A percentile compares a stretch with the other conserved stretches of the same genome.
Conservation (phyloP, 2,329 filamentous ascomycete genomes). For the Cercospora berteroae region DNA sequence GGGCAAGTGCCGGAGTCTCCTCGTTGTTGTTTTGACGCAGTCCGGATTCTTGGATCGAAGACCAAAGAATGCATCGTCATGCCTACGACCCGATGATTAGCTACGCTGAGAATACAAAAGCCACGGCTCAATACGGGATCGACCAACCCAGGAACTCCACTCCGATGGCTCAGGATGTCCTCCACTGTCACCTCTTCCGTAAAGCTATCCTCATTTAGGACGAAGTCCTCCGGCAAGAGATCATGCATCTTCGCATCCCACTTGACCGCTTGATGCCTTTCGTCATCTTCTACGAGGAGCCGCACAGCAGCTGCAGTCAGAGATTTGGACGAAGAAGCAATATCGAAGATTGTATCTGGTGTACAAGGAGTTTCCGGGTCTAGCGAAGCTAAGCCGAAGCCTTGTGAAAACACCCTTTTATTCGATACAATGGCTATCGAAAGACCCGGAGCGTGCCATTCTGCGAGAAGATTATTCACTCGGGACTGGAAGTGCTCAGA, state of each 20-base stretch:
- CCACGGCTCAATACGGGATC: background rate
- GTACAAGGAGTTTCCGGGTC: constrained; percentile 42
- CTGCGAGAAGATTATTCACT: constrained; percentile 3
- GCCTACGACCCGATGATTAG: background rate
- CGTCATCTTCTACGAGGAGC: constrained; percentile 50
- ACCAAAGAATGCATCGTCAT: constrained; percentile 37
- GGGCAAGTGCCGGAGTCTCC: constrained; percentile 49
- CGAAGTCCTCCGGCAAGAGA: constrained; percentile 18
- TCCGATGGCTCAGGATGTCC: constrained; percentile 55
- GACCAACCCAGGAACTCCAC: constrained; percentile 44
- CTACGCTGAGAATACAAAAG: background rate
- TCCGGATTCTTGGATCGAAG: constrained; percentile 35
- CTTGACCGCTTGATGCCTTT: constrained; percentile 40
- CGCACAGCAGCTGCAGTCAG: constrained; percentile 53
- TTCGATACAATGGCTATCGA: constrained; percentile 51
- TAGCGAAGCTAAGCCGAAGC: constrained; percentile 41
- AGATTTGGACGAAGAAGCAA: constrained; percentile 58
- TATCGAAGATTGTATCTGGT: constrained; percentile 54
- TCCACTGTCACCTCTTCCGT: constrained; percentile 54
- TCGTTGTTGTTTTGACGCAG: constrained; percentile 45
- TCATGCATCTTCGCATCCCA: constrained; percentile 51
- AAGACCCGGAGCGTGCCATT: constrained; percentile 43
- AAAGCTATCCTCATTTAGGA: constrained; percentile 37
- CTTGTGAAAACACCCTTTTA: constrained; percentile 43
- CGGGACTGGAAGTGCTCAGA: constrained; percentile 13